Percentiles rank a stretch among this genome's conserved stretches.
Evolutionary conservation across 2,329 filamentous ascomycete species (phyloP).

Genomic region (Geosmithia putterillii): DNA sequence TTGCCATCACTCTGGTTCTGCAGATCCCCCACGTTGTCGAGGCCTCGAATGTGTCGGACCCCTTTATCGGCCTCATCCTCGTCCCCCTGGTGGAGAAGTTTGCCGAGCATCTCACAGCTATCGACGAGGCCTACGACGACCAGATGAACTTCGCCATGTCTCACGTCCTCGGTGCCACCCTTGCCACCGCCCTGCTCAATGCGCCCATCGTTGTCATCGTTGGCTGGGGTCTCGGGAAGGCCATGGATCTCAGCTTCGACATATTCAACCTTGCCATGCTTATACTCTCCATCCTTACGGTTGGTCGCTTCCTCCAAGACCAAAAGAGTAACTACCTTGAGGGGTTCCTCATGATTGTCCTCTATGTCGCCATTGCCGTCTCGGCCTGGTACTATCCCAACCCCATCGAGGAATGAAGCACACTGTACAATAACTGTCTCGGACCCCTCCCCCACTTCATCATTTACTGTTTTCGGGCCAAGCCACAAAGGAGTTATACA

Average conservation of each 20-base stretch:
- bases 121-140: slow-evolving; percentile 76
- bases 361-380: slow-evolving; percentile 48
- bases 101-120: slow-evolving; percentile 71
- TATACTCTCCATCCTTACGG: slow-evolving; percentile 72
- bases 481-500: too few species aligned
- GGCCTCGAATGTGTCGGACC: slow-evolving; percentile 30
- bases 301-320: slow-evolving; percentile 79
- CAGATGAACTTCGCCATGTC: slow-evolving; percentile 78
- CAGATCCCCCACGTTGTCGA: slow-evolving; percentile 52
- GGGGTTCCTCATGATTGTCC: slow-evolving; percentile 64
- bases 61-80: slow-evolving; percentile 59
- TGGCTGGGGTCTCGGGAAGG: slow-evolving; percentile 61
- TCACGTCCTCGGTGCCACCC: slow-evolving; percentile 74
- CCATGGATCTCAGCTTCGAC: slow-evolving; percentile 75
- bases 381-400: slow-evolving; percentile 46
- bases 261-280: slow-evolving; percentile 76
- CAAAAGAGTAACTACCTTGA: slow-evolving; percentile 87
- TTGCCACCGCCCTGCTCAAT: slow-evolving; percentile 84
- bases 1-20: slow-evolving; percentile 61
- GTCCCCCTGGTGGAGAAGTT: slow-evolving; percentile 77
- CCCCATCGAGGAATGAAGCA: too few species aligned
- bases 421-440: too few species aligned
- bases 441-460: too few species aligned
- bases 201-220: slow-evolving; percentile 73
- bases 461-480: too few species aligned